phyloP scores from a whole-genome alignment of 1,284 basidiomycete species.

The Ganoderma lucidum region DNA sequence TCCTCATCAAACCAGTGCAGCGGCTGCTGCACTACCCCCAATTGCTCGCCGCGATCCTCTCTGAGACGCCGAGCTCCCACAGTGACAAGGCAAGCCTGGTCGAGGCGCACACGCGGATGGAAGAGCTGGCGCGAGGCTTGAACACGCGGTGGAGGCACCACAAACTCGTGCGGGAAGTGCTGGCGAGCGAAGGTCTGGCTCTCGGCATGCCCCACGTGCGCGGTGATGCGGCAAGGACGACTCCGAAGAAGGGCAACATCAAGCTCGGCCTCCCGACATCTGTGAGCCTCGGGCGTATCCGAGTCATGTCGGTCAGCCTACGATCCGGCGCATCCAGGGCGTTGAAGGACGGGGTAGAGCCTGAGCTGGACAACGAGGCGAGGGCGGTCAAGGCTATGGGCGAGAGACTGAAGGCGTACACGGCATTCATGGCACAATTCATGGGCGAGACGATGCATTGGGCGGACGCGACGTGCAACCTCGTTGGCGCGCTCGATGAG shows the following conservation, averaged over 20 bases:
- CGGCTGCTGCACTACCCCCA: conserved; percentile 93
- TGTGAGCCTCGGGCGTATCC: conserved; percentile 64
- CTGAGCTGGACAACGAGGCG: conserved; percentile 57
- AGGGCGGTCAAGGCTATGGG: conserved; percentile 61
- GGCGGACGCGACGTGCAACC: conserved; percentile 55
- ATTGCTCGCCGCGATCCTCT: conserved; percentile 83
- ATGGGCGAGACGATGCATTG: conserved; percentile 67
- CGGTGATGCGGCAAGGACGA: conserved; percentile 48
- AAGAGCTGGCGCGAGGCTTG: conserved; percentile 83
- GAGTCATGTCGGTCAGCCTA: conserved; percentile 47
- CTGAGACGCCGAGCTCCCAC: conserved; percentile 81
- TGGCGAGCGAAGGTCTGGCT: conserved; percentile 48
- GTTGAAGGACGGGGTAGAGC: conserved; percentile 38
- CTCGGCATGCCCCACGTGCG: conserved; percentile 32
- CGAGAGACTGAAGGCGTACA: conserved; percentile 56
- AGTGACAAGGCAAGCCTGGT: conserved; percentile 61
- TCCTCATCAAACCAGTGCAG: conserved; percentile 91
- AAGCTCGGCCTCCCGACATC: conserved; percentile 57
- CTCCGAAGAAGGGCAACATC: conserved; percentile 41
- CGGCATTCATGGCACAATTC: conserved; percentile 61
- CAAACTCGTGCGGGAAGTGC: conserved; percentile 83
- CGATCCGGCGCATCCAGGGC: conserved; percentile 37
- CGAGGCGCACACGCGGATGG: conserved; percentile 73
- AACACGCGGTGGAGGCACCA: conserved; percentile 88
- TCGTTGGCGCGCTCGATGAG: conserved; percentile 53